Base-by-base conservation (phyloP, 163 green algal species). In the Scenedesmus sp. region DNA sequence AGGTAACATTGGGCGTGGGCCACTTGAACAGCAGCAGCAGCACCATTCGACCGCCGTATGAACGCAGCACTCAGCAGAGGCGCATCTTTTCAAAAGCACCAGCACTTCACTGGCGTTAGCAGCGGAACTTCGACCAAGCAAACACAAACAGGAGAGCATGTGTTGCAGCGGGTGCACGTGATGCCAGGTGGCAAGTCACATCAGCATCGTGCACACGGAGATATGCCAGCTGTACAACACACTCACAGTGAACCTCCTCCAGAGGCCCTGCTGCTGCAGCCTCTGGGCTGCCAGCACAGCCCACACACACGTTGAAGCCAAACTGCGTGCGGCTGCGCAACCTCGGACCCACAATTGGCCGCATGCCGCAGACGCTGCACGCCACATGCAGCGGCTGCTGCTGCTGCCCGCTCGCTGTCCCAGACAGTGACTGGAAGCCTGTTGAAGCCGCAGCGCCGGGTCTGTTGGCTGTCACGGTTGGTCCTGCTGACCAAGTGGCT, bases 301-400 rank as follows among this genome's bases (percentile, higher is more conserved):
- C 20, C 23, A 23, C 54, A 74, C 87, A 91, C 66, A 56, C 13
- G n/a, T 85, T 74, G n/a, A 86, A 86, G 3, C 56, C 74, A 84
- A 86, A 84, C 5, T 46, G 8, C 3, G 23, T 86, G 16, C 57
- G 8, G 26, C 73, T 86, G 20, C 87, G 55, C 12, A 86, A 66
- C 52, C 87, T 70, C 70, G 20, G 70, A 57, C 87, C 87, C 18
- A 76, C 64, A 57, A 91, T 91, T 0, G 70, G 87, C 55, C 70
- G 54, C 12, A 55, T 56, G 23, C 87, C 87, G 26, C 87, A 91
- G 2, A 85, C 70, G 13, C 56, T 57, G n/a, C 87, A 91, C 8
- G 87, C 46, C 2, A 91, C 54, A 56, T 91, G 87, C 67, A 86
- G 54, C 5, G 87, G 87, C n/a, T 91, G 73, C 87, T 91, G 84